These are phyloP conservation scores for Rheum nobile DNA, from an alignment of 148 eudicot species.

Conservation along the genomic window DNA sequence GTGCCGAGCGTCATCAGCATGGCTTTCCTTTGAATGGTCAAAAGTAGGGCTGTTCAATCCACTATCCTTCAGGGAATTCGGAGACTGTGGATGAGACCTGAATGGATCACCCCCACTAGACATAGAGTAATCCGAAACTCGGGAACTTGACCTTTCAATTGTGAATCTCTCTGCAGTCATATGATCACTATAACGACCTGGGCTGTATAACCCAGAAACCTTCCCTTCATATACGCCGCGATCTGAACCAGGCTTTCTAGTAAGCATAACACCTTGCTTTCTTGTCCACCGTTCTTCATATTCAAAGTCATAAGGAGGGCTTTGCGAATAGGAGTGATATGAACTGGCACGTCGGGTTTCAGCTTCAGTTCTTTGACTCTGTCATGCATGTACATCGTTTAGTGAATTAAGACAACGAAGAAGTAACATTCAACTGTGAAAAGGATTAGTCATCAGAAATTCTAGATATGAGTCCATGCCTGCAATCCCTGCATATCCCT, in stretches of 20 bases:
- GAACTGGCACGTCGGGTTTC: conserved; percentile 91
- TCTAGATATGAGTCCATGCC: conserved; percentile 22
- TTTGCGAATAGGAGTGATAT: conserved; percentile 91
- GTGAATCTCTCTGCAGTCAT: conserved; percentile 45
- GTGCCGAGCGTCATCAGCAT: conserved; percentile 11
- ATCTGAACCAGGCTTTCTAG: conserved; percentile 83
- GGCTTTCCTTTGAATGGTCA: conserved; percentile 30
- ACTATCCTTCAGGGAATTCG: conserved; percentile 41
- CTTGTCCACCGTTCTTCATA: conserved; percentile 85
- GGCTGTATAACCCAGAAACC: conserved; percentile 57
- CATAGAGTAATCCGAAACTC: conserved; percentile 60
- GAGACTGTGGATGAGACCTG: conserved; percentile 56
- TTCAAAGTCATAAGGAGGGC: conserved; percentile 93
- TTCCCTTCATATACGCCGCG: conserved; percentile 56
- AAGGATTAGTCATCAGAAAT: neutral
- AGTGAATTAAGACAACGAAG: neutral
- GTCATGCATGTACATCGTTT: conserved; percentile 2
- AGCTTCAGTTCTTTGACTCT: conserved; percentile 47
- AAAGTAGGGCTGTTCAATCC: conserved; percentile 44
- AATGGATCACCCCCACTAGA: conserved; percentile 64
- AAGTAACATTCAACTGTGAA: neutral
- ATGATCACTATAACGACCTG: conserved; percentile 64
- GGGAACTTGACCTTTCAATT: conserved; percentile 52
- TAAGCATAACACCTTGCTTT: conserved; percentile 46
- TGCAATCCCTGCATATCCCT: conserved; percentile 53